Conservation (phyloP, 2,329 filamentous ascomycete genomes). For the Shiraia bambusicola region DNA sequence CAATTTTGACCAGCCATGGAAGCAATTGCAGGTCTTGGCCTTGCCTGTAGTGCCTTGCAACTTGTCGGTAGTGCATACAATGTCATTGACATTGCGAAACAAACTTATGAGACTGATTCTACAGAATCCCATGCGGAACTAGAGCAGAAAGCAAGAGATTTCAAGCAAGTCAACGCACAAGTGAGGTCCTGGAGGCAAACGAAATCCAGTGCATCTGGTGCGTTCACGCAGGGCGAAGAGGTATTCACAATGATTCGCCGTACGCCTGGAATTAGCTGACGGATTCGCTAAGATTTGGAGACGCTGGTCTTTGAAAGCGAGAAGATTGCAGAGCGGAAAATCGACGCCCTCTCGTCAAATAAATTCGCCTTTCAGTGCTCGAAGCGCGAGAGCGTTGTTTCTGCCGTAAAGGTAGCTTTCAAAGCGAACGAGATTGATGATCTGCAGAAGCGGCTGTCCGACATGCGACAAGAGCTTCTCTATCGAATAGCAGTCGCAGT, state of each 20-base stretch:
- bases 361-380: neutral
- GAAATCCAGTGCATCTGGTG: neutral
- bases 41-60: conserved; percentile 8
- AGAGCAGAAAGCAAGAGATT: neutral
- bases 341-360: neutral
- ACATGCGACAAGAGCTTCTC: neutral
- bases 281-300: neutral
- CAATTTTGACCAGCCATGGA: neutral
- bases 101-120: conserved; percentile 4
- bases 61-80: conserved; percentile 5
- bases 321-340: conserved; percentile 2
- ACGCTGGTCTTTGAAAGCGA: neutral
- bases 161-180: neutral
- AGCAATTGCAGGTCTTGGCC: neutral
- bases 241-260: neutral
- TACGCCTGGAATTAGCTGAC: too few relatives aligned
- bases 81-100: neutral
- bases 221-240: neutral
- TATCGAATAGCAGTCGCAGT: neutral
- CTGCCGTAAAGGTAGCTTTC: neutral
- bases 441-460: neutral
- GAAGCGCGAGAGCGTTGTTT: conserved; percentile 1
- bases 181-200: neutral
- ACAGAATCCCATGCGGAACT: conserved; percentile 3
- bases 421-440: neutral